These are phyloP conservation scores for Helianthus annuus DNA, from an alignment of 129 eudicot species.

Conservation along the genomic window HanXRQr2.0-SUNRISE NC_035438.2:1325097-1325596, in stretches of 20 bases:
- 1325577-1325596: not conserved
- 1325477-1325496: not conserved
- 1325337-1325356: slow-evolving; percentile 12
- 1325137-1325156: no score
- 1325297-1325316: slow-evolving; percentile 13
- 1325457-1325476: not conserved
- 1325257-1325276: no score
- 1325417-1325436: slow-evolving; percentile 21
- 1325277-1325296: not conserved
- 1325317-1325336: not conserved
- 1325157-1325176: no score
- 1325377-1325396: slow-evolving; percentile 29
- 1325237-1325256: not conserved
- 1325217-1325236: not conserved
- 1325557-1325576: not conserved
- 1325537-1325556: slow-evolving; percentile 3
- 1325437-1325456: not conserved
- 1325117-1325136: no score
- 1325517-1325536: not conserved
- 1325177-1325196: no score
- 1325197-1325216: no score
- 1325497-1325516: not conserved
- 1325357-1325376: slow-evolving; percentile 3
- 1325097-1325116: no score
- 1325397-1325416: not conserved